phyloP scores from a whole-genome alignment of 441 rosid species.

The Adansonia rubrostipa region DNA sequence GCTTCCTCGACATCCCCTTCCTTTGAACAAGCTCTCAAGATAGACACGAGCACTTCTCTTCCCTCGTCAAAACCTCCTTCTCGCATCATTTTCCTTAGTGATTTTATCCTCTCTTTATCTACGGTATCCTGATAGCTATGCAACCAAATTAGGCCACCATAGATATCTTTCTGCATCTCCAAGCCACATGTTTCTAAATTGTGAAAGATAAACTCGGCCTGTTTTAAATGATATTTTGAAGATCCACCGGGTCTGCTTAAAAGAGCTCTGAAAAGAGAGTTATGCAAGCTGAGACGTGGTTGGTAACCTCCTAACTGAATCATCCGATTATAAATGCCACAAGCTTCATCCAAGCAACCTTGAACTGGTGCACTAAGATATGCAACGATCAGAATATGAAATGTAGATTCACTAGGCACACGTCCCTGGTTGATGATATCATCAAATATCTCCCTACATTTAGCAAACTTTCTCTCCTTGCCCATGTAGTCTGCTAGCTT shows the following conservation, averaged over 20 bases:
- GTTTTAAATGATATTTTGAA: conserved; percentile 65
- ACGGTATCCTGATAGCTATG: conserved; percentile 79
- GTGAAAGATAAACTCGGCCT: conserved; percentile 85
- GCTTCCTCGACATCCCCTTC: conserved; percentile 69
- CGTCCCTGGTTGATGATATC: conserved; percentile 83
- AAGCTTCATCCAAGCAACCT: conserved; percentile 86
- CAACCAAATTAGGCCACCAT: conserved; percentile 73
- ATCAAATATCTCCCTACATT: conserved; percentile 81
- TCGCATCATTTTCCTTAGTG: conserved; percentile 66
- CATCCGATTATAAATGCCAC: conserved; percentile 80
- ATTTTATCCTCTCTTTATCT: conserved; percentile 58
- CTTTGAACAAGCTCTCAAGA: conserved; percentile 75
- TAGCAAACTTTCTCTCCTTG: conserved; percentile 70
- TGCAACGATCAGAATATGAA: conserved; percentile 79
- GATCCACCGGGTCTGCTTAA: conserved; percentile 57
- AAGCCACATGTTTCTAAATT: conserved; percentile 67
- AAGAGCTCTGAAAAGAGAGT: conserved; percentile 78
- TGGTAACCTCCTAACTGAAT: conserved; percentile 86
- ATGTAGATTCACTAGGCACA: conserved; percentile 87
- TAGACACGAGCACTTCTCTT: conserved; percentile 67
- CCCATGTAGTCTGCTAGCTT: conserved; percentile 90
- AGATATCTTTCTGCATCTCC: conserved; percentile 74
- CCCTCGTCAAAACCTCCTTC: conserved; percentile 62
- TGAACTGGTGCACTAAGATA: conserved; percentile 70
- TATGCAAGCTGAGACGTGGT: conserved; percentile 74